Percentiles rank a stretch among this genome's conserved stretches.
phyloP scores from a whole-genome alignment of 2,329 filamentous ascomycete species.

The Neodidymelliopsis sp. region DNA sequence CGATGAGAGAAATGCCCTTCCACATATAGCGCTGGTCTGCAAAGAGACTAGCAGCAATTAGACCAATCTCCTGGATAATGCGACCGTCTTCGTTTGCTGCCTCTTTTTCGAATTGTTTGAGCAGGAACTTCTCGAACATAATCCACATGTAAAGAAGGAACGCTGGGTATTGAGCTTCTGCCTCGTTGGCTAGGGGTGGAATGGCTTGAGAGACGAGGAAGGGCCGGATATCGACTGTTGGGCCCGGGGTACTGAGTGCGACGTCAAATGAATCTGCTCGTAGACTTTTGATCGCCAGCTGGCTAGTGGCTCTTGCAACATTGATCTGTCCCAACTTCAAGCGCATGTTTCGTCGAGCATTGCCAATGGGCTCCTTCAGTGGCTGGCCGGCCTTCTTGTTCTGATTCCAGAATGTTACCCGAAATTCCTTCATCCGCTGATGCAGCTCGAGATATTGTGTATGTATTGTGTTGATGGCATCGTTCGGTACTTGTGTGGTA shows the following conservation, averaged over 20 bases:
- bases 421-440: conserved; percentile 47
- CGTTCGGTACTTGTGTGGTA: conserved; percentile 21
- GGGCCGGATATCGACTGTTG: conserved; percentile 46
- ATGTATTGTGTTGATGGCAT: conserved; percentile 42
- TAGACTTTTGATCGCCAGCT: conserved; percentile 36
- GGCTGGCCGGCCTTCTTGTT: conserved; percentile 34
- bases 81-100: conserved; percentile 47
- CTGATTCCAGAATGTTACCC: conserved; percentile 38
- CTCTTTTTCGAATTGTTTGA: conserved; percentile 65
- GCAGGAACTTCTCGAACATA: conserved; percentile 75
- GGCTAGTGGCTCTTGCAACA: conserved; percentile 35
- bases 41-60: conserved; percentile 78
- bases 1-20: conserved; percentile 73
- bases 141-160: conserved; percentile 73
- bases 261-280: conserved; percentile 40
- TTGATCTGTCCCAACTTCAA: conserved; percentile 47
- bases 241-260: conserved; percentile 33
- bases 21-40: conserved; percentile 71
- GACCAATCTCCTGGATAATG: conserved; percentile 77
- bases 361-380: conserved; percentile 40
- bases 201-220: conserved; percentile 46
- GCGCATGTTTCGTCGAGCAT: conserved; percentile 43
- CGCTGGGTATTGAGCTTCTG: conserved; percentile 53
- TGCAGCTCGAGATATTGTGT: conserved; percentile 47
- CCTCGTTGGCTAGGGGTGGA: conserved; percentile 36